Base-by-base conservation (phyloP, 2,329 filamentous ascomycete genomes). In the Aspergillus fumigatus region DNA sequence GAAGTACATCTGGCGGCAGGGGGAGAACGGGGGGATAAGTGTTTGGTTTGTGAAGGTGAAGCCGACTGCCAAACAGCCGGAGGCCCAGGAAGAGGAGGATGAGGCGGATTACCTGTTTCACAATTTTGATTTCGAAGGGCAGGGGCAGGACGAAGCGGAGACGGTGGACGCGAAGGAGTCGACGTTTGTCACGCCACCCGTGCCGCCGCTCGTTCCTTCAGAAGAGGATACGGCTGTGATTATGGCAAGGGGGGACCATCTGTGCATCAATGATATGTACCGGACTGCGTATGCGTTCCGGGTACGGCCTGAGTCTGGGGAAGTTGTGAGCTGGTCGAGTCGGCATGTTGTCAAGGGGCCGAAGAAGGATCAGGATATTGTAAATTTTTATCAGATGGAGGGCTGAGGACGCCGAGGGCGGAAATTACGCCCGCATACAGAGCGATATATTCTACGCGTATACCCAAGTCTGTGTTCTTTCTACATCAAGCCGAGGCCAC, bases 181-280 rank as follows among this genome's bases (percentile, higher is more conserved):
- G 11, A 53, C 59, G 23, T 64, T 65, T 32, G 62, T 69, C 4
- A 57, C 63, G 6, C 61, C 70, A 6, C 66, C 70, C 0, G 53
- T 58, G 1, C 70, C 70, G 2, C 69, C 69, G 0, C 29, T 55
- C 5, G 55, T 59, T 3, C 25, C 49, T 4, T n/a, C 48, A 2
- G 53, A 52, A 2, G 27, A 29, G 2, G 62, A 62, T 11, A 73
- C 68, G 1, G 58, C 54, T 4, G 67, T 77, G 4, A 55, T 76
- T 9, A 62, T 65, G 51, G 76, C 76, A 3, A 65, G 65, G 19
- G 76, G 76, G 3, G 73, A 75, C 47, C 76, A 79, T 63, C 68
- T 79, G 9, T 78, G 76, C 61, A 70, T 78, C 53, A 75, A 77
- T 48, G 76, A 79, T 63, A 77, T 75, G 68, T 78, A 78, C 63